Conservation (phyloP, 2,329 filamentous ascomycete species). For the Diatrype stigma region DNA sequence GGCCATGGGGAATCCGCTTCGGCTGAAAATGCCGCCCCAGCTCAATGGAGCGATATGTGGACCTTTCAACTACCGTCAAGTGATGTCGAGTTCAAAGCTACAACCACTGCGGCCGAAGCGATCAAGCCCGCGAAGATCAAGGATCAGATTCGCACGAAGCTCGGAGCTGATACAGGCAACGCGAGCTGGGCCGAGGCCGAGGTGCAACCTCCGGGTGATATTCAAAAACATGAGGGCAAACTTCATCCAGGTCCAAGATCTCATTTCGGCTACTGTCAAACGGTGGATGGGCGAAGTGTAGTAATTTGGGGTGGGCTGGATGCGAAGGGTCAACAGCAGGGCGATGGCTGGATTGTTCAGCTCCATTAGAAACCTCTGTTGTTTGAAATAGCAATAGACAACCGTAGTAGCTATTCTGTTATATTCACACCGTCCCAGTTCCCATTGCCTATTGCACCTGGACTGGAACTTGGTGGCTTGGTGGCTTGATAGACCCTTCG, state of each 20-base stretch:
- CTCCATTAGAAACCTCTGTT: slow-evolving; percentile 3
- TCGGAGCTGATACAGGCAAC: slow-evolving; percentile 41
- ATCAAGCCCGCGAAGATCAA: slow-evolving; percentile 45
- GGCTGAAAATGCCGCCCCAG: slow-evolving; percentile 12
- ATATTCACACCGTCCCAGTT: no score
- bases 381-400: neutral
- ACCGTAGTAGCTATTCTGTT: neutral
- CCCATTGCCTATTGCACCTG: no score
- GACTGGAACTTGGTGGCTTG: no score
- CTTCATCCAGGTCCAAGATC: slow-evolving; percentile 34
- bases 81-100: slow-evolving; percentile 15
- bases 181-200: slow-evolving; percentile 47
- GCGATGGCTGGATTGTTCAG: slow-evolving; percentile 35
- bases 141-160: slow-evolving; percentile 40
- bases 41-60: slow-evolving; percentile 43
- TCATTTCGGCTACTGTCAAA: slow-evolving; percentile 36
- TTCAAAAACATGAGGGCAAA: slow-evolving; percentile 36
- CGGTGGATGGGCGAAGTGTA: slow-evolving; percentile 42
- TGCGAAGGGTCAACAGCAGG: slow-evolving; percentile 33
- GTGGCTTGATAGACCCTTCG: no score
- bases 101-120: slow-evolving; percentile 25
- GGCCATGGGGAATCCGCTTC: neutral
- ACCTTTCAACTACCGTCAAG: slow-evolving; percentile 45
- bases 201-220: slow-evolving; percentile 39
- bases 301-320: slow-evolving; percentile 51